Evolutionary conservation across 306 rosid genomes (phyloP), one percentile per base, ranked within the genome.

Genomic region (Fragaria vesca): DNA sequence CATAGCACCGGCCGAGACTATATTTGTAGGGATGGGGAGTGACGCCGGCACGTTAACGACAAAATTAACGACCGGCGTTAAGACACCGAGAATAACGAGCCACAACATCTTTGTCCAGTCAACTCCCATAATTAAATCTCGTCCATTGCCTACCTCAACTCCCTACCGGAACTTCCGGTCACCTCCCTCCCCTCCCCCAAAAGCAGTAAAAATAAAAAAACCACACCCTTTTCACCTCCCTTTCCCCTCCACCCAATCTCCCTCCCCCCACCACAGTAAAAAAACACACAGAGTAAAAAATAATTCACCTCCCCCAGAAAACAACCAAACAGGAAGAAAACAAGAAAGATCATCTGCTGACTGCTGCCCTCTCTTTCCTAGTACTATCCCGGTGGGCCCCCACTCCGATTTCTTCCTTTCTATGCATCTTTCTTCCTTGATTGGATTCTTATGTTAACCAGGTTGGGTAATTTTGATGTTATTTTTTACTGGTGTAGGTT

Each of bases 161-260:
- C 71, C 32, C 77, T 12, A 76, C 80, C 83, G 81, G 28, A 77
- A 76, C 43, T 73, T 45, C 73, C 81, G 74, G 71, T 77, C 43
- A 78, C n/a, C 54, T 67, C 16, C 70, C 65, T 7, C 28, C 26
- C 43, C 16, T 66, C 65, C 11, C 28, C 34, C 43, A 1, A 28
- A 10, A 15, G 21, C 61, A 16, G 69, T 28, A 43, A 36, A 65
- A 73, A 52, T 1, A 10, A 2, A 36, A 55, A 8, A 12, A 36
- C 21, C 45, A 30, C 58, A 32, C 9, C 28, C 17, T 34, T 21
- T 11, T 36, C 78, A 6, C 61, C 66, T 38, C 4, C 34, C 11
- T 12, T 11, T 51, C 47, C 47, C 12, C 66, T 43, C 47, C 15
- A 46, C 2, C 15, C 12, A 45, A 45, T 45, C 10, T 45, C 10